Base-by-base conservation (phyloP, 1,284 basidiomycete species). In the Lignosus rhinocerotis region DNA sequence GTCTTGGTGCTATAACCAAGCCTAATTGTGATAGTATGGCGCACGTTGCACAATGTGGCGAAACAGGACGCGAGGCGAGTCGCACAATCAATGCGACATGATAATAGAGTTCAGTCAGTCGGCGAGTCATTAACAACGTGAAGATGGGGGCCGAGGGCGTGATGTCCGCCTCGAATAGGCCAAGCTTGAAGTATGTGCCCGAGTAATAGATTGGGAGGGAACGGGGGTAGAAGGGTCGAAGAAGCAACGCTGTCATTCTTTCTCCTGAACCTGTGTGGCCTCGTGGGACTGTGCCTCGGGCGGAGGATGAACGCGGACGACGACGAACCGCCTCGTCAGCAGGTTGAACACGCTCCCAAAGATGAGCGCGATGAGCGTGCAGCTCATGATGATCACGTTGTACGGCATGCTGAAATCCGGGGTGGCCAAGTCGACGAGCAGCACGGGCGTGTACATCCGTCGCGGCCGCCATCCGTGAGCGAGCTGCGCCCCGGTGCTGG, bases 351-450 rank as follows among this genome's bases (percentile, higher is more conserved):
- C 76, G 64, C 86, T 92, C 42, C 96, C 96, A 73, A 99, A 98
- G 62, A 96, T 90, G 61, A 98, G 84, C 36, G 96, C 95, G 60
- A 96, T 84, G 49, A 97, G 78, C 9, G 94, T 95, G 69, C 88
- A 93, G 56, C 87, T 94, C 80, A 98, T 90, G 69, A 97, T 96
- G 73, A 98, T 98, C 62, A 98, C 96, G 75, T 98, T 99, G 77
- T 98, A 99, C 11, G 96, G 96, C 95, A 99, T 98, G 69, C 92
- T 96, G 74, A 99, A 99, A 76, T 99, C 96, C 0, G 97, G 97
- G 8, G 94, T 96, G 8, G 96, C 92, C 25, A 98, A 81, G 72
- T 97, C 93, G 43, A 97, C 85, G 30, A 99, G 83, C 17, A 94
- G 80, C 11, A 89, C 82, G 0, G 86, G 79, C 1, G 93, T 93